Base-by-base conservation (phyloP, 768 basidiomycete genomes). In the Leccinum incarnatum region DNA sequence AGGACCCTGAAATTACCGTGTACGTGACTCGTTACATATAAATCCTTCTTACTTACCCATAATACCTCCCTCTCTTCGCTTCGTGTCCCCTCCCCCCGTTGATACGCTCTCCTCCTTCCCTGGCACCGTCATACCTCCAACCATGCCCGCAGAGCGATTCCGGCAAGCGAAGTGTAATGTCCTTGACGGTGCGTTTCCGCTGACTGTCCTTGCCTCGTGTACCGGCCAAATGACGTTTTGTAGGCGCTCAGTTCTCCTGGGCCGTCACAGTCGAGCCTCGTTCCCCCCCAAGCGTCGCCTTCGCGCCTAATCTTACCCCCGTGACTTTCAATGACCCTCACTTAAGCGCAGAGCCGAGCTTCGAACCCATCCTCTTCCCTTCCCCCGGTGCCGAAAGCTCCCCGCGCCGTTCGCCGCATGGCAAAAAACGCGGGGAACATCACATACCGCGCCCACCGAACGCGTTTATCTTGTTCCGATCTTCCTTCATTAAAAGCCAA, bases 401-500 rank as follows among this genome's bases (percentile, higher is more conserved):
- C 21, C 63, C 79, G 36, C 79, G 79, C 37, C 79, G 79, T 42
- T 71, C 77, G 6, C 79, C 80, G 0, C 88, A 89, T 65, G 76
- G 80, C 50, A 88, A 84, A 78, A 87, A 88, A 75, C 88, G 87
- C 69, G 81, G 83, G 14, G 83, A 84, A 27, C 82, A 87, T 62
- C 88, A 91, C 69, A 89, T 93, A 62, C 90, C 90, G 17, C 88
- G 90, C 46, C 90, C 90, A 2, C 88, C 90, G 2, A 92, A 93
- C 67, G 91, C 90, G 25, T 93, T 93, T 76, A 93, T 92, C 68
- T 81, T 93, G 66, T 93, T 92, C 79, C 86, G 90, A 61, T 89
- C 88, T 0, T 86, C 87, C 0, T 91, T 91, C 74, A 89, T 91
- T 72, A 89, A 88, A 75, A 81, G 78, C 64, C 86, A 89, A 65